A percentile compares a stretch with the other conserved stretches of the same genome.
Conservation (phyloP, 2,329 filamentous ascomycete genomes). For the Epichloe coenophiala region DNA sequence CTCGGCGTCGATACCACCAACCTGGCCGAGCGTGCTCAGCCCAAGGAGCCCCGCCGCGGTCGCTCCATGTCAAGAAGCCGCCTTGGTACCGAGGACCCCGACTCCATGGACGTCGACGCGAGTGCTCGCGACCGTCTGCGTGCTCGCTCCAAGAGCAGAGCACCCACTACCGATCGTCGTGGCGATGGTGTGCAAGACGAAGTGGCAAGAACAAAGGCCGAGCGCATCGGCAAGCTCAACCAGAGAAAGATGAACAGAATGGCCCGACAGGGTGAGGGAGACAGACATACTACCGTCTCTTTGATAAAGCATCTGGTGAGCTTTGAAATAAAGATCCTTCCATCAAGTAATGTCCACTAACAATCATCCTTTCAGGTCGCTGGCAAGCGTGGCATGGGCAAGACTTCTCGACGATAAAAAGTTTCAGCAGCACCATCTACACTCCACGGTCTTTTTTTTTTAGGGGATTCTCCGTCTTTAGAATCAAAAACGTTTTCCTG, state of each 20-base stretch:
- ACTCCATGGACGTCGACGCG: conserved; percentile 63
- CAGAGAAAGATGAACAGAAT: conserved; percentile 99
- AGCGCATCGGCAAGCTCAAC: conserved; percentile 72
- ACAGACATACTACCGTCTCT: conserved; percentile 72
- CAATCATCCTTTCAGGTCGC: conserved; percentile 43
- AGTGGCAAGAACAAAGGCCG: conserved; percentile 58
- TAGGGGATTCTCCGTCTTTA: not conserved
- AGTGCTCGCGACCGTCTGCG: conserved; percentile 46
- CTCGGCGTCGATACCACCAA: conserved; percentile 75
- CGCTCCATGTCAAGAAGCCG: conserved; percentile 54
- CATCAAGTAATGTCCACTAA: conserved; percentile 6
- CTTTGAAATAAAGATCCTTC: conserved; percentile 18
- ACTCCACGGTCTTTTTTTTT: not conserved
- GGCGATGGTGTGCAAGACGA: conserved; percentile 66
- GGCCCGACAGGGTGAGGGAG: conserved; percentile 91
- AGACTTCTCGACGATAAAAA: conserved; percentile 57
- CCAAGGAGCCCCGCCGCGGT: conserved; percentile 50
- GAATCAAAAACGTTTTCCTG: not conserved
- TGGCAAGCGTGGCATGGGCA: conserved; percentile 90
- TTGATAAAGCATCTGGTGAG: conserved; percentile 84
- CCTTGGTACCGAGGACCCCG: conserved; percentile 47
- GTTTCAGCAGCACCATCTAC: not conserved
- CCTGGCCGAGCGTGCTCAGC: conserved; percentile 59
- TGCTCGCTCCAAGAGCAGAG: conserved; percentile 63
- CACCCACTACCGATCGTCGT: conserved; percentile 47